Base-by-base conservation (phyloP, 805 yeast species). In the Kluyveromyces lactis region DNA sequence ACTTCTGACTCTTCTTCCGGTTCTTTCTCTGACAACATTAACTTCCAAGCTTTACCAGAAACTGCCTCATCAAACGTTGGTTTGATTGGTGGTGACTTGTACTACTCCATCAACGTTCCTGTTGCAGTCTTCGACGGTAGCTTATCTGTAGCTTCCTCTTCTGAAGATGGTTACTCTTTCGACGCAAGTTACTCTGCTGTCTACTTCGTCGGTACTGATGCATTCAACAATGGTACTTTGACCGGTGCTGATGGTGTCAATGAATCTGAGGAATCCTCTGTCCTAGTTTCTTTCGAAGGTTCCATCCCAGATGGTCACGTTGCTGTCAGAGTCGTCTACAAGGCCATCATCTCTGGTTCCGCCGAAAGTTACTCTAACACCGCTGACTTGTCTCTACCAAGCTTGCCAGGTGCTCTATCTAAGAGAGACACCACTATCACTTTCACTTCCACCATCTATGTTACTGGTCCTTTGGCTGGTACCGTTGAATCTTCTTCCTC, bases 101-200 rank as follows among this genome's bases (percentile, higher is more conserved):
- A 26, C 34, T 42, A 26, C 32, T 21, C 32, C 15, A 16, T 39
- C 27, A 27, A 35, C 31, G 27, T 42, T 23, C 43, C 45, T 26
- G 27, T 26, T 9, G 32, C 9, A 4, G 23, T 17, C 31, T 79
- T 58, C 50, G 57, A 78, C 24, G 84, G 85, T 32, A 66, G 78
- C 27, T 80, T 85, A 27, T 75, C 70, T 24, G 52, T 70, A 11
- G 24, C 65, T 6, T 35, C 66, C 31, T 72, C 78, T 33, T 80
- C 82, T 6, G 67, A 73, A 2, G 51, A 68, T n/a, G 83, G 83
- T 16, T 79, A 75, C 48, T 64, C 64, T 27, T 67, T 69, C 38
- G 72, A 67, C 26, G 10, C 37, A 12, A 69, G 64, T 35, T 54
- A 68, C 23, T 59, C 63, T 29, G 30, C 18, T n/a, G 30, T 31